Conservation (phyloP, 169 alveolate species). For the Plasmodium gallinaceum region DNA sequence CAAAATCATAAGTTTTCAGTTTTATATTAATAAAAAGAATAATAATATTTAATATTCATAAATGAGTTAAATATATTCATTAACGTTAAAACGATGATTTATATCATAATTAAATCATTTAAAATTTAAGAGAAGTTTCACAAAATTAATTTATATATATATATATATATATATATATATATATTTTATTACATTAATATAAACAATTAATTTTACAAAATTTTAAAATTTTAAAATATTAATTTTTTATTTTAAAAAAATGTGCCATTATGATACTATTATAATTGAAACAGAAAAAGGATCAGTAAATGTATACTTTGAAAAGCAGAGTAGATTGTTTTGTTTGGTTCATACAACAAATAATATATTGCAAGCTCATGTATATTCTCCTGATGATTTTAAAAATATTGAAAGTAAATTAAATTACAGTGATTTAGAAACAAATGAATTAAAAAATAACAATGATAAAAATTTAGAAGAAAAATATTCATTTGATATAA, state of each 20-base stretch:
- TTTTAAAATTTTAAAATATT: neutral
- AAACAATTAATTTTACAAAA: neutral
- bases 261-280: slow-evolving; percentile 55
- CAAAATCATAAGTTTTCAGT: too few relatives aligned
- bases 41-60: too few relatives aligned
- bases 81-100: too few relatives aligned
- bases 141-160: neutral
- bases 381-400: slow-evolving; percentile 60
- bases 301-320: slow-evolving; percentile 57
- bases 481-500: neutral
- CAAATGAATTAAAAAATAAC: neutral
- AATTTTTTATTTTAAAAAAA: slow-evolving; percentile 13
- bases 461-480: neutral
- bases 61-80: too few relatives aligned
- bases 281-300: slow-evolving; percentile 67
- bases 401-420: slow-evolving; percentile 29
- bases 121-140: too few relatives aligned
- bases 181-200: neutral
- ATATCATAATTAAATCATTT: too few relatives aligned
- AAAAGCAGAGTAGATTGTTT: slow-evolving; percentile 55
- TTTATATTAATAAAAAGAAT: too few relatives aligned
- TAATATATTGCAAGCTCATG: slow-evolving; percentile 73
- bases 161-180: neutral
- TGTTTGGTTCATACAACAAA: slow-evolving; percentile 71
- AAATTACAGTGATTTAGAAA: neutral